Percentiles rank a stretch among this genome's conserved stretches.
phyloP scores from a whole-genome alignment of 495 filamentous ascomycete genomes.

The Penicillium lagena region DNA sequence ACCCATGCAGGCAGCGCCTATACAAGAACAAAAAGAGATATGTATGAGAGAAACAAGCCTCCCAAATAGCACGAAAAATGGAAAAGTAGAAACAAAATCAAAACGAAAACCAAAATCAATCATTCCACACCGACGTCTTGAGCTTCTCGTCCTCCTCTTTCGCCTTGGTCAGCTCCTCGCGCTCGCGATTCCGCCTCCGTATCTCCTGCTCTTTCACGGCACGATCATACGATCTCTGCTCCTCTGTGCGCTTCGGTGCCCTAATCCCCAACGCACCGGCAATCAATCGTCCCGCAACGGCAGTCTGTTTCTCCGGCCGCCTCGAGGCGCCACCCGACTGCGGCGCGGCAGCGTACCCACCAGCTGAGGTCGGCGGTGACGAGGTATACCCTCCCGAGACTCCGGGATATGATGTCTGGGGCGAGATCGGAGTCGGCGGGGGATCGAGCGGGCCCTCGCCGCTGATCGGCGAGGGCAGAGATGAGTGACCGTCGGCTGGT shows the following conservation, averaged over 20 bases:
- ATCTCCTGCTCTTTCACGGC: constrained; percentile 81
- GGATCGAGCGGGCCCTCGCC: constrained; percentile 44
- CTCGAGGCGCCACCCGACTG: constrained; percentile 16
- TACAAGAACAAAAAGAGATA: constrained; percentile 6
- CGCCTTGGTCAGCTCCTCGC: constrained; percentile 54
- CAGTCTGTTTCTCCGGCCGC: constrained; percentile 86
- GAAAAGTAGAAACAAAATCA: neutral
- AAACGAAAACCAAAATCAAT: constrained; percentile 30
- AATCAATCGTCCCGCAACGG: constrained; percentile 85
- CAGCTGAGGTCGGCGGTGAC: too few species aligned
- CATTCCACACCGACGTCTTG: constrained; percentile 77
- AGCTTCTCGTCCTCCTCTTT: constrained; percentile 64
- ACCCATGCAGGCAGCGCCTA: neutral
- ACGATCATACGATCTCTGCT: constrained; percentile 81
- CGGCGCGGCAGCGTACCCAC: constrained; percentile 13
- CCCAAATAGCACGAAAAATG: constrained; percentile 8
- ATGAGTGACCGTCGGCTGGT: constrained; percentile 4
- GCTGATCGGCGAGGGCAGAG: constrained; percentile 24
- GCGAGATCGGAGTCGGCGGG: constrained; percentile 55
- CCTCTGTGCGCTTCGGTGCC: constrained; percentile 75
- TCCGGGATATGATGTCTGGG: constrained; percentile 33
- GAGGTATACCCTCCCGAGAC: neutral
- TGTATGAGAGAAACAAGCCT: constrained; percentile 1
- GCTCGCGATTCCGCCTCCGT: constrained; percentile 66
- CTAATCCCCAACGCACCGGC: constrained; percentile 79